Conservation (phyloP, 2,329 filamentous ascomycete genomes). For the Alternaria sp. region DNA sequence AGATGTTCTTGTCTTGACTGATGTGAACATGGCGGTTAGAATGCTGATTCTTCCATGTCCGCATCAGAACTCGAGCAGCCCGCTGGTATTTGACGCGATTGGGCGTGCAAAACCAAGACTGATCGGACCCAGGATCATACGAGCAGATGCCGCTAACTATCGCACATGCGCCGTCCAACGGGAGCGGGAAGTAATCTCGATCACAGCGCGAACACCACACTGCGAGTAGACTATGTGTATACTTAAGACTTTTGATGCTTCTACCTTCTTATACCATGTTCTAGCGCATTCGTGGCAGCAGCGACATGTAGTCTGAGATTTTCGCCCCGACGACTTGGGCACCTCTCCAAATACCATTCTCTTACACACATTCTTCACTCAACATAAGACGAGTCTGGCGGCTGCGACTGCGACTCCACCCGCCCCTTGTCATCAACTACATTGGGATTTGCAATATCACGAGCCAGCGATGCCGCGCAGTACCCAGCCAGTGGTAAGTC, state of each 20-base stretch:
- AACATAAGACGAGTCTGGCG: background rate
- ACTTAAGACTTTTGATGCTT: slow-evolving; percentile 5
- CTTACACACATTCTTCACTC: background rate
- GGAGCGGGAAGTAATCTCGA: slow-evolving; percentile 43
- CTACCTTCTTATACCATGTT: background rate
- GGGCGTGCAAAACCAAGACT: slow-evolving; percentile 23
- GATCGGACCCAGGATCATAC: slow-evolving; percentile 44
- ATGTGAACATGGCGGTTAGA: slow-evolving; percentile 1
- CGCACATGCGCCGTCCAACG: slow-evolving; percentile 40
- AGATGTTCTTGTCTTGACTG: background rate
- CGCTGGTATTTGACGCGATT: slow-evolving; percentile 8
- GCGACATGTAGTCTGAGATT: background rate
- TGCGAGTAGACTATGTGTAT: slow-evolving; percentile 20
- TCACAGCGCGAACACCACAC: slow-evolving; percentile 30
- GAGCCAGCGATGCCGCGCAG: background rate
- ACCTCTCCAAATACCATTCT: slow-evolving; percentile 11
- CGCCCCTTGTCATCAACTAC: background rate
- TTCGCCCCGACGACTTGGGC: background rate
- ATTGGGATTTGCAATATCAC: slow-evolving; percentile 1
- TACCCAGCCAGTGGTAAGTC: slow-evolving; percentile 2
- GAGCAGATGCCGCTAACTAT: slow-evolving; percentile 38
- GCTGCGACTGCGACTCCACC: background rate
- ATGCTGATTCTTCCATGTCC: background rate
- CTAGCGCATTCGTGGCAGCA: slow-evolving; percentile 11
- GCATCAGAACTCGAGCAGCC: background rate